Base-by-base conservation (phyloP, 192 early-diverging fungal species). In the Umbelopsis vinacea region DNA sequence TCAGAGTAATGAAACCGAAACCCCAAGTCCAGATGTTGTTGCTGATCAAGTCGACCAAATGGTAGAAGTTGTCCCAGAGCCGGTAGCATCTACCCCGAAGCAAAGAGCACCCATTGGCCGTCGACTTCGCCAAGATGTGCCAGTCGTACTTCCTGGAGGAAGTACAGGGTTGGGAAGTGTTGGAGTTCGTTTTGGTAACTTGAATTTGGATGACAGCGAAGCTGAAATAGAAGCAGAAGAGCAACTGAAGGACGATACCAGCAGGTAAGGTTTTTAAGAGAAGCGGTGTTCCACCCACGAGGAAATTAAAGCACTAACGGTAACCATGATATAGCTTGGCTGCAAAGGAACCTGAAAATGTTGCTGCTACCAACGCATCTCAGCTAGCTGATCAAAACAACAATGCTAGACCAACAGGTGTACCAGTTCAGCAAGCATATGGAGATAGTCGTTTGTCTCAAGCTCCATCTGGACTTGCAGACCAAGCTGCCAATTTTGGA, bases 171-270 rank as follows among this genome's bases (percentile, higher is more conserved):
- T 73, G 48, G 57, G 48, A 3, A 63, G 23, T 10, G 54, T 78
- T 24, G 73, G 55, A 70, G 69, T 78, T n/a, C 76, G 73, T 12
- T 78, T 78, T 67, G 76, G 76, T 17, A 78, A 72, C 35, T 52
- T 78, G 37, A 73, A 74, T 33, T 29, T 74, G 22, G 46, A 47
- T 1, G 67, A 78, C 46, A 72, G 48, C 15, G 75, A 76, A 38
- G 38, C 40, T 26, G 40, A 17, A 43, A 23, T 37, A 2, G 48
- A 52, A 43, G 33, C n/a, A 8, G 50, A 70, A 38, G 60, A 70
- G 1, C 40, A 70, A 50, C 48, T 50, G 0, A 43, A 43, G 40
- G 40, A 43, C 6, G 40, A 43, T 43, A 12, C 0, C 40, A 50
- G 11, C 7, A 19, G n/a, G 48, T 50, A 3, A 50, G 48, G 0